Percentiles rank a stretch among this genome's conserved stretches.
Evolutionary conservation across 1,139 yeast species (phyloP).

Genomic region (Candida tunisiensis): DNA sequence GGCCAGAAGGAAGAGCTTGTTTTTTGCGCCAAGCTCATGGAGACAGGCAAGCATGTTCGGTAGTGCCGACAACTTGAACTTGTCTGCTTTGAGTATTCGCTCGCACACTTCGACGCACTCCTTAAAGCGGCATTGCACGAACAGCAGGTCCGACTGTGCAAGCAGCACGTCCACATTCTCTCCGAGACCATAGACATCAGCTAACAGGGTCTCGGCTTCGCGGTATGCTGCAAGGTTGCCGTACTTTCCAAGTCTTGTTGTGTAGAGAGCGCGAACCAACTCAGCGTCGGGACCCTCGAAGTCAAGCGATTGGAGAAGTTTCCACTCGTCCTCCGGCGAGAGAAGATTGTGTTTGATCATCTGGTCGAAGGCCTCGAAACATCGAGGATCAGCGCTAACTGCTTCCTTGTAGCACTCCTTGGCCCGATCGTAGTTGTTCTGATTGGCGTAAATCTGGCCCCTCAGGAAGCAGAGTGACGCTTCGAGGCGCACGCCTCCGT

Average conservation of each 20-base stretch:
- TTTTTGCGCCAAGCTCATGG: conserved; percentile 71
- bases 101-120: conserved; percentile 68
- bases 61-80: background rate
- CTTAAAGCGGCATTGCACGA: conserved; percentile 65
- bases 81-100: conserved; percentile 7
- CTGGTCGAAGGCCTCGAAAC: conserved; percentile 85
- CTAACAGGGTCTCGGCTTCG: conserved; percentile 50
- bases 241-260: conserved; percentile 61
- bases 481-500: conserved; percentile 72
- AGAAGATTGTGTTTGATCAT: conserved; percentile 56
- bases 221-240: conserved; percentile 39
- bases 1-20: conserved; percentile 63
- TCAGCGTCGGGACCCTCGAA: conserved; percentile 77
- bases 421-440: conserved; percentile 74
- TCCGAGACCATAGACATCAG: conserved; percentile 54
- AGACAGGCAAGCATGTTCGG: conserved; percentile 76
- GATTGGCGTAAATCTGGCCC: conserved; percentile 71
- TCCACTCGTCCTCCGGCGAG: conserved; percentile 80
- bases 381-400: conserved; percentile 70
- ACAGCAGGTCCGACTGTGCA: conserved; percentile 55
- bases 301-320: conserved; percentile 45
- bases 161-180: conserved; percentile 54
- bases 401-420: conserved; percentile 85
- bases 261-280: conserved; percentile 57
- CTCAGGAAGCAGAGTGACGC: conserved; percentile 77